phyloP scores from a whole-genome alignment of 768 basidiomycete species.

The Suillus lakei region DNA sequence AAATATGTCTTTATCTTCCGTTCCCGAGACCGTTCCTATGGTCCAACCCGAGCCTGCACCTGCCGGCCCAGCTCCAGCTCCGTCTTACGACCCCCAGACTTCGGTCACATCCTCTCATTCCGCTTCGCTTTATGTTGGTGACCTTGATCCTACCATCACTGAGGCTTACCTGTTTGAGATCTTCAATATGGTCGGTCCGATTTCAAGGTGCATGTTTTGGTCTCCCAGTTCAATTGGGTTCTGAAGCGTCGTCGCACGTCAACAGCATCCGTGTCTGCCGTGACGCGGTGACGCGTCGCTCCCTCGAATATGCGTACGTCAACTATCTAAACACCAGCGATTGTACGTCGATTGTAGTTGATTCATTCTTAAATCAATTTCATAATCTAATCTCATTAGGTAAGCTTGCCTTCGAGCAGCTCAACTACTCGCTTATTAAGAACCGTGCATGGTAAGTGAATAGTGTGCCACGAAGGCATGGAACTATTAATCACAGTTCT shows the following conservation, averaged over 20 bases:
- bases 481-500: constrained; percentile 11
- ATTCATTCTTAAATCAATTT: not conserved
- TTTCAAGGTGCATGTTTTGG: constrained; percentile 75
- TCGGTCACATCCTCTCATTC: constrained; percentile 72
- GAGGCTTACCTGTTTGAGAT: constrained; percentile 99
- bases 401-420: constrained; percentile 97
- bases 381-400: constrained; percentile 48
- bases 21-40: constrained; percentile 57
- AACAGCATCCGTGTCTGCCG: constrained; percentile 99
- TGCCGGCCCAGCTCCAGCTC: constrained; percentile 49
- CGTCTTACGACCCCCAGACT: constrained; percentile 59
- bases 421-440: constrained; percentile 99
- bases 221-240: not conserved
- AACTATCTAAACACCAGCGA: constrained; percentile 96
- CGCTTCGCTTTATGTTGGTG: constrained; percentile 97
- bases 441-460: constrained; percentile 84
- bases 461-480: not conserved
- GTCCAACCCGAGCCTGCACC: constrained; percentile 53
- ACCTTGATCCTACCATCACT: constrained; percentile 96
- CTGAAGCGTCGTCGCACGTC: not conserved
- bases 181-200: constrained; percentile 99
- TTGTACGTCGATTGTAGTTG: constrained; percentile 54
- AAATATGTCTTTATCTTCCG: constrained; percentile 63
- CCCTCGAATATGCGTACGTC: constrained; percentile 99
- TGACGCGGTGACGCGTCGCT: constrained; percentile 99